Conservation (phyloP, 306 rosid species). For the Crataegus laevigata region DNA sequence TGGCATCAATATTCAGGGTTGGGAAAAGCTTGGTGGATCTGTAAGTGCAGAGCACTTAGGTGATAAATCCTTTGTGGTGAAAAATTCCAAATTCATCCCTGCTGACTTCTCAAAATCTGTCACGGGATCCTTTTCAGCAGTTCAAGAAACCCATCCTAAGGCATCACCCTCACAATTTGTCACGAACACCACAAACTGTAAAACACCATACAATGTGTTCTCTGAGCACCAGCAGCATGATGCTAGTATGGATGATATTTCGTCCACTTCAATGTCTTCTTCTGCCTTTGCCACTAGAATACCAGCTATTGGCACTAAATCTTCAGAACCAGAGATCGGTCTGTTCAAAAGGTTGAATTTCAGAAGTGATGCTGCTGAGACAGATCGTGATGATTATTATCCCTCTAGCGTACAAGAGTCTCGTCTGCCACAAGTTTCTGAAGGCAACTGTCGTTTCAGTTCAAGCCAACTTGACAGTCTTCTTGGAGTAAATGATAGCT, state of each 20-base stretch:
- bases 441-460: conserved; percentile 27
- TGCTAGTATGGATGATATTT: conserved; percentile 16
- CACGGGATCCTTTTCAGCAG: conserved; percentile 26
- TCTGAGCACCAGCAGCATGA: conserved; percentile 30
- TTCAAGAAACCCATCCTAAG: conserved; percentile 31
- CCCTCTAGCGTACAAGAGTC: conserved; percentile 23
- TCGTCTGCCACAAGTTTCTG: conserved; percentile 21
- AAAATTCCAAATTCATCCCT: conserved; percentile 24
- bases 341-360: conserved; percentile 22
- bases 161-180: conserved; percentile 22
- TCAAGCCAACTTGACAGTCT: conserved; percentile 31
- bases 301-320: conserved; percentile 24
- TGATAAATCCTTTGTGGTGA: conserved; percentile 30
- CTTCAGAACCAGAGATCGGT: conserved; percentile 26
- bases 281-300: conserved; percentile 20
- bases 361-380: conserved; percentile 22
- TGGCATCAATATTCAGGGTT: conserved; percentile 18
- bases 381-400: conserved; percentile 24
- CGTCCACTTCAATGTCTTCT: conserved; percentile 15
- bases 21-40: conserved; percentile 26
- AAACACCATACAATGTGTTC: conserved; percentile 19
- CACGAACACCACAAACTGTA: conserved; percentile 22
- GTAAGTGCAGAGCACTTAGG: conserved; percentile 18
- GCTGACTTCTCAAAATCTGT: conserved; percentile 27
- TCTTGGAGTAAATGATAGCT: conserved; percentile 40